Evolutionary conservation across 768 basidiomycete species (phyloP), one percentile per base, ranked within the genome.

Genomic region (Tricholomella constricta): DNA sequence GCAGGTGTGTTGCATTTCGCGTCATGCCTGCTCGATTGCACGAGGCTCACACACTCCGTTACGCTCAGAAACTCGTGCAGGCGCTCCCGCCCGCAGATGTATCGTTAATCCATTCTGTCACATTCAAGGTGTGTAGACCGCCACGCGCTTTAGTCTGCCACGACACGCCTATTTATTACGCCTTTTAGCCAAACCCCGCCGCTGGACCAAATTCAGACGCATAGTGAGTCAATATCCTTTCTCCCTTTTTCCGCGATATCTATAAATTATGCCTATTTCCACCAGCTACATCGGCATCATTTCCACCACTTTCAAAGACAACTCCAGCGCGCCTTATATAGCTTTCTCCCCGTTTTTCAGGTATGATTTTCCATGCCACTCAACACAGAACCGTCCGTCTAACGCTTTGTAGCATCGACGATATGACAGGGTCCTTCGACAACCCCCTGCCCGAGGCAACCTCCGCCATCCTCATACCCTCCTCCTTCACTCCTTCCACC

Each of bases 241-340:
- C 14, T 12, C 37, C 11, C 6, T 40, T 4, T 2, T 22, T 12
- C 3, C 17, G 52, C 15, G 29, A 29, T 50, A 40, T 8, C n/a
- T n/a, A 34, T 20, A n/a, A n/a, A n/a, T n/a, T n/a, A n/a, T n/a
- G n/a, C n/a, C n/a, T n/a, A n/a, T 25, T 32, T 54, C 17, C 26
- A 34, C 41, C 42, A 90, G 88, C 58, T 89, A 88, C 66, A 64
- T 90, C 55, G 77, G 77, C 54, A 83, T 90, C 61, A 76, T 66
- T 23, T 80, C 77, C 3, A 72, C 61, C 20, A 62, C 60, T 7
- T 58, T 67, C 22, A 65, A 65, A 42, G 54, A 52, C 45, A 74
- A 70, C 35, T 68, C 63, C 29, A 69, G 54, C 25, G 46, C 38
- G 2, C 53, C 59, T 1, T 81, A 80, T 49, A 52, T 52, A 0